A percentile compares a stretch with the other conserved stretches of the same genome.
These are phyloP conservation scores for Scedosporium minutisporum DNA, from an alignment of 2,329 filamentous ascomycete species.

Conservation along the genomic window DNA sequence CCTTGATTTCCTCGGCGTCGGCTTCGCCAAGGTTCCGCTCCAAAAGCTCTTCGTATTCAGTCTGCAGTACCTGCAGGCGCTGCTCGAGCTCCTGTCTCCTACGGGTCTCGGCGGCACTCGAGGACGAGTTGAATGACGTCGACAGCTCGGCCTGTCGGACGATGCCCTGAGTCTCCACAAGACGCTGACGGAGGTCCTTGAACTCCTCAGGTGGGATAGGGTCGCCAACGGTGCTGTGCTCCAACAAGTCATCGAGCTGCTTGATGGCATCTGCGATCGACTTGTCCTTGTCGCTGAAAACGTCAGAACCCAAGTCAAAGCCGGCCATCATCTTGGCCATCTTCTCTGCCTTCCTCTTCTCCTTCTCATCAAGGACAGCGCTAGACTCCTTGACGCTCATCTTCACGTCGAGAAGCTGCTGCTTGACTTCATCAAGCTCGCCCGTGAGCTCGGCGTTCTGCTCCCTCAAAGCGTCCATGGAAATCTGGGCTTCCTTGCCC, in stretches of 20 bases:
- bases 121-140: slow-evolving; percentile 54
- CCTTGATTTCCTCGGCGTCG: slow-evolving; percentile 79
- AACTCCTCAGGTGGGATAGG: slow-evolving; percentile 74
- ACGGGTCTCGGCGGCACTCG: slow-evolving; percentile 55
- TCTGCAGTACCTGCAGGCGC: slow-evolving; percentile 63
- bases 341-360: slow-evolving; percentile 96
- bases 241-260: slow-evolving; percentile 68
- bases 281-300: slow-evolving; percentile 88
- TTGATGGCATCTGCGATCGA: slow-evolving; percentile 76
- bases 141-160: slow-evolving; percentile 87
- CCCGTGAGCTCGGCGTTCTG: slow-evolving; percentile 86
- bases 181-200: slow-evolving; percentile 61
- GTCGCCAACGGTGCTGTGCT: slow-evolving; percentile 68
- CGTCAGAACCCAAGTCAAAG: slow-evolving; percentile 85
- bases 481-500: slow-evolving; percentile 92
- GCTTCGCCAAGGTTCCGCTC: slow-evolving; percentile 67
- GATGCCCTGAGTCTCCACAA: slow-evolving; percentile 85
- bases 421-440: slow-evolving; percentile 91
- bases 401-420: slow-evolving; percentile 88
- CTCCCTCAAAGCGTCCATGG: slow-evolving; percentile 95
- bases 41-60: slow-evolving; percentile 75
- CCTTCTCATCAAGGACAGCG: slow-evolving; percentile 88
- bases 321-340: slow-evolving; percentile 99
- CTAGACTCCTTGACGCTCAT: slow-evolving; percentile 94
- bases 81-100: slow-evolving; percentile 68